Percentiles rank a stretch among this genome's conserved stretches.
phyloP scores from a whole-genome alignment of 179 eudicot species.

The Patellifolia procumbens region DNA sequence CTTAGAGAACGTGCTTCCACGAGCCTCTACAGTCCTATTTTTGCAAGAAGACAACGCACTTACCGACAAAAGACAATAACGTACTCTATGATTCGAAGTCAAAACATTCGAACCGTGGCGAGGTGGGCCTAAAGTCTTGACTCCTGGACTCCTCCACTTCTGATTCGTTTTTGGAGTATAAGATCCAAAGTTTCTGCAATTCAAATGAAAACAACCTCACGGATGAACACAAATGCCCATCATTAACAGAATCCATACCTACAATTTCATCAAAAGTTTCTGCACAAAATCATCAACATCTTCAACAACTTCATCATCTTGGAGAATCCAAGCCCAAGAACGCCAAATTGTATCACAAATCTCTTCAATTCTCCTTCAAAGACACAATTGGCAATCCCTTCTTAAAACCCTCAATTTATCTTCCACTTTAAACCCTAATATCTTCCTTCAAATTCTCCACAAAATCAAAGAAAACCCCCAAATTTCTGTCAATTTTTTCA shows the following conservation, averaged over 20 bases:
- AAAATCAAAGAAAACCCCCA: slow-evolving; percentile 57
- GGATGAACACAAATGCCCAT: slow-evolving; percentile 16
- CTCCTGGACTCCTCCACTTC: too few relatives aligned
- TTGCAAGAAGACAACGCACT: too few relatives aligned
- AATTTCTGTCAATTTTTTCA: slow-evolving; percentile 66
- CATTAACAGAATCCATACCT: background rate
- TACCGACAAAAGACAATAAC: too few relatives aligned
- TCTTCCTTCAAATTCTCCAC: slow-evolving; percentile 58
- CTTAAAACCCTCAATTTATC: slow-evolving; percentile 55
- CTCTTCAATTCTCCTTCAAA: slow-evolving; percentile 61
- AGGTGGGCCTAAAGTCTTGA: too few relatives aligned
- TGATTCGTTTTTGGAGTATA: too few relatives aligned
- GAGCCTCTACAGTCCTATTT: too few relatives aligned
- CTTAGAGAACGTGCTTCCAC: too few relatives aligned
- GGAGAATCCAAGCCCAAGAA: slow-evolving; percentile 59
- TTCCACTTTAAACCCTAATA: slow-evolving; percentile 43
- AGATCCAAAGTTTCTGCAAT: too few relatives aligned
- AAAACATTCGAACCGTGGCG: too few relatives aligned
- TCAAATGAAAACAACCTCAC: background rate
- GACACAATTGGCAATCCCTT: slow-evolving; percentile 59
- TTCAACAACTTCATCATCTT: slow-evolving; percentile 27
- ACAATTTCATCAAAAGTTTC: slow-evolving; percentile 31
- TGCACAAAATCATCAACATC: slow-evolving; percentile 15
- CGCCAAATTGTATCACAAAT: slow-evolving; percentile 60
- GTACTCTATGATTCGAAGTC: too few relatives aligned